Conservation (phyloP, 257 asterid genomes). For the Perilla frutescens region DNA sequence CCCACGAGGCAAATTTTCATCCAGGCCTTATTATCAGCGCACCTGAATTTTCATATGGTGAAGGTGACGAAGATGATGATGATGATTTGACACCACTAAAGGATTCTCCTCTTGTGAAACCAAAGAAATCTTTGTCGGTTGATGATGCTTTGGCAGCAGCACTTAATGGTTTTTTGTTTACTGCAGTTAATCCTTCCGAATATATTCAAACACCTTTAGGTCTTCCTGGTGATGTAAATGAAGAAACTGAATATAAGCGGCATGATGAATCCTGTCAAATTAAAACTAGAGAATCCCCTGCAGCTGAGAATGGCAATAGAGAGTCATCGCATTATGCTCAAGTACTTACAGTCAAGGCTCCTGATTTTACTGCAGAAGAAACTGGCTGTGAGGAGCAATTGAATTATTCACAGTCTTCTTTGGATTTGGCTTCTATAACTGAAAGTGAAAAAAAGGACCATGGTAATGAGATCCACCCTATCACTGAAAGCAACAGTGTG, state of each 20-base stretch:
- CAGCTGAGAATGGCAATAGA: conserved; percentile 39
- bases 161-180: conserved; percentile 65
- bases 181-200: conserved; percentile 38
- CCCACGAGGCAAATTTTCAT: conserved; percentile 40
- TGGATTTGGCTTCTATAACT: conserved; percentile 35
- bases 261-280: conserved; percentile 31
- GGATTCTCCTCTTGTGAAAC: conserved; percentile 46
- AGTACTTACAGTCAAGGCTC: conserved; percentile 54
- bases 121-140: conserved; percentile 57
- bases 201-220: conserved; percentile 31
- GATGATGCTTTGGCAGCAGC: conserved; percentile 95
- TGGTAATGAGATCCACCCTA: conserved; percentile 35
- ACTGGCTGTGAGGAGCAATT: conserved; percentile 42
- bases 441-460: conserved; percentile 36
- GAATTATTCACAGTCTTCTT: conserved; percentile 35
- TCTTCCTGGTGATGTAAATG: conserved; percentile 28
- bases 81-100: conserved; percentile 42
- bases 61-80: conserved; percentile 54
- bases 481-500: conserved; percentile 30
- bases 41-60: conserved; percentile 74
- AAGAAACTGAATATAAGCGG: conserved; percentile 31
- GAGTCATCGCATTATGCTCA: conserved; percentile 50
- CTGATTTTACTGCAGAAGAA: conserved; percentile 63
- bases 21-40: conserved; percentile 73
- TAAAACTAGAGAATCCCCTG: conserved; percentile 36